These are phyloP conservation scores for Cordyceps cateniannulata DNA, from an alignment of 2,329 filamentous ascomycete genomes.

Conservation along the genomic window DNA sequence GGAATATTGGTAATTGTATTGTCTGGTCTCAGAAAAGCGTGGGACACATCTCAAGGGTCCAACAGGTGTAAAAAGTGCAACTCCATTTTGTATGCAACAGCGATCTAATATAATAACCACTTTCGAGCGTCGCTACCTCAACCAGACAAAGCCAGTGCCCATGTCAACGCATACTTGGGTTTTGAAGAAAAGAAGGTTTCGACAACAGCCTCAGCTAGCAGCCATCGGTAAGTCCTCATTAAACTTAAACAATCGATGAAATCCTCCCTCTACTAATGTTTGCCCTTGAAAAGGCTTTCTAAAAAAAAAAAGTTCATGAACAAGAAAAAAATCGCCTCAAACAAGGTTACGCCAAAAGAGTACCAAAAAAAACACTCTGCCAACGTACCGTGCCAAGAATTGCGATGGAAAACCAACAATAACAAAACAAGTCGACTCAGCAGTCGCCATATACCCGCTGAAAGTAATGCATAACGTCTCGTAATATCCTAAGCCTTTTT, in stretches of 20 bases:
- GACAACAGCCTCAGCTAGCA: constrained; percentile 42
- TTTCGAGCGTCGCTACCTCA: background rate
- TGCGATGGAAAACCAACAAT: constrained; percentile 18
- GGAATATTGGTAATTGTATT: constrained; percentile 7
- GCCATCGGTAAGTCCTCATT: constrained; percentile 26
- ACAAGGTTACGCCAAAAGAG: constrained; percentile 8
- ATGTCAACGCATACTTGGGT: background rate
- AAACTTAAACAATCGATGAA: constrained; percentile 17
- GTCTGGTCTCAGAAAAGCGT: background rate
- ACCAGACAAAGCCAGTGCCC: background rate
- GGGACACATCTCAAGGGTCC: background rate
- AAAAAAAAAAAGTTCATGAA: constrained; percentile 14
- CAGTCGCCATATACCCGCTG: constrained; percentile 28
- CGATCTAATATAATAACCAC: background rate
- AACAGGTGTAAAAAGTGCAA: background rate
- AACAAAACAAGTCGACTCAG: constrained; percentile 18
- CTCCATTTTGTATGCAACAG: constrained; percentile 1
- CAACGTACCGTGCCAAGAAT: constrained; percentile 13
- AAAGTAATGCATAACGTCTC: constrained; percentile 33
- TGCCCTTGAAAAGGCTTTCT: constrained; percentile 15
- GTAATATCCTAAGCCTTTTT: constrained; percentile 24
- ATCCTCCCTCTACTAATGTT: constrained; percentile 17
- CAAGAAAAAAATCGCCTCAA: constrained; percentile 11
- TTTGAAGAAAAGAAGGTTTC: background rate
- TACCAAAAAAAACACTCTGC: constrained; percentile 16